Evolutionary conservation across 176 grass and related monocot genomes (phyloP).

Genomic region (Oryza longistaminata): DNA sequence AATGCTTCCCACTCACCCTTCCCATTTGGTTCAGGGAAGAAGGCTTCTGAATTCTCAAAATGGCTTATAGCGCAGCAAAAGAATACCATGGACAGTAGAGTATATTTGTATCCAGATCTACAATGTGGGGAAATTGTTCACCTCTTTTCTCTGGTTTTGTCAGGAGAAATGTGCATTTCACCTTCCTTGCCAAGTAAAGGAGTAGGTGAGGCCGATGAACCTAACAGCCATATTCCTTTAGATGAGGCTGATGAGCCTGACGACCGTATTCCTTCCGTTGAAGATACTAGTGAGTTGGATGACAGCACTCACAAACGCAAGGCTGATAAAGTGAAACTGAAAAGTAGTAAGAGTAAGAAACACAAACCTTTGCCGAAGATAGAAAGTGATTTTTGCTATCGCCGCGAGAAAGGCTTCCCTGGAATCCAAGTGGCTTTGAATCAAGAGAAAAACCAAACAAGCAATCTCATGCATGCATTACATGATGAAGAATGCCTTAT

Average conservation of each 20-base stretch:
- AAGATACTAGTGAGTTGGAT: conserved; percentile 31
- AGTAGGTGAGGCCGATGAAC: conserved; percentile 76
- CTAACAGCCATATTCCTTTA: too few relatives aligned
- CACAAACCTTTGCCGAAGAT: conserved; percentile 57
- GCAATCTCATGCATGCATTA: conserved; percentile 20
- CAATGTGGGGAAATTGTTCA: conserved; percentile 83
- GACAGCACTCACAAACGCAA: conserved; percentile 51
- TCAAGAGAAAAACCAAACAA: conserved; percentile 48
- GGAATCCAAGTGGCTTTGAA: conserved; percentile 68
- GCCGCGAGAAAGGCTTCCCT: conserved; percentile 91
- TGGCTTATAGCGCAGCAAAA: conserved; percentile 70
- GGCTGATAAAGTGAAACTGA: conserved; percentile 42
- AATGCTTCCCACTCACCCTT: conserved; percentile 77
- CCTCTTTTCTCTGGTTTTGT: conserved; percentile 70
- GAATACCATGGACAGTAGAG: conserved; percentile 39
- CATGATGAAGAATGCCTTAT: conserved; percentile 46
- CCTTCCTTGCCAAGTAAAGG: conserved; percentile 75
- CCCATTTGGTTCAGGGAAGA: conserved; percentile 82
- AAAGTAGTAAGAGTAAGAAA: conserved; percentile 57
- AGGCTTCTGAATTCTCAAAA: conserved; percentile 58
- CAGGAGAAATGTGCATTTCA: conserved; percentile 59
- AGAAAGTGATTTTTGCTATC: conserved; percentile 59
- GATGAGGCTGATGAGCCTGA: conserved; percentile 23
- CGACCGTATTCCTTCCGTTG: conserved; percentile 30
- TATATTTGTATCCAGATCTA: conserved; percentile 72